phyloP scores from a whole-genome alignment of 129 eudicot species.

The Pseudognaphalium luteoalbum region DNA sequence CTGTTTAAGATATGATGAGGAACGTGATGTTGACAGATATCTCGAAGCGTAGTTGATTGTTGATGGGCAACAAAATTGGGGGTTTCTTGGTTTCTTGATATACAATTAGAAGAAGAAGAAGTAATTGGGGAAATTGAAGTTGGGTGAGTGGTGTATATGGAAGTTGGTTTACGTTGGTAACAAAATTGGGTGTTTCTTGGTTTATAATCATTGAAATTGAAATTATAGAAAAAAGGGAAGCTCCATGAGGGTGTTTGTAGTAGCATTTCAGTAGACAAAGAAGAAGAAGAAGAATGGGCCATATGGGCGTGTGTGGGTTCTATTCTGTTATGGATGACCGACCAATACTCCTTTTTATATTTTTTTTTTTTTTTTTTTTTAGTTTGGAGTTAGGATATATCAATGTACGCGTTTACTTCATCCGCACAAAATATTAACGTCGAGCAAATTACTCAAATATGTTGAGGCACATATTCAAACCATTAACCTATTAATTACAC shows the following conservation, averaged over 20 bases:
- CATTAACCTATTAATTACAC: too few species aligned
- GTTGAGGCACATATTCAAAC: too few species aligned
- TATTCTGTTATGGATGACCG: too few species aligned
- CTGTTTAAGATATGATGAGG: conserved; percentile 72
- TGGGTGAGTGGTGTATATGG: background rate
- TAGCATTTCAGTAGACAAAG: background rate
- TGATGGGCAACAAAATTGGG: background rate
- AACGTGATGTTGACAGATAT: conserved; percentile 62
- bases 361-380: too few species aligned
- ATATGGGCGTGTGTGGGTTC: background rate
- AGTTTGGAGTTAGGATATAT: too few species aligned
- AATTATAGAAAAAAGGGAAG: background rate
- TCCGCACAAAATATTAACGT: too few species aligned
- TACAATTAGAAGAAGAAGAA: background rate
- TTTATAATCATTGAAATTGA: too few species aligned
- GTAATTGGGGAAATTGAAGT: conserved; percentile 24
- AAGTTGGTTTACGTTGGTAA: background rate
- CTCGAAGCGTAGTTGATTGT: conserved; percentile 40
- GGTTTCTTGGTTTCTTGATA: conserved; percentile 24
- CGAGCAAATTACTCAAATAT: too few species aligned
- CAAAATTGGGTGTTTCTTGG: background rate
- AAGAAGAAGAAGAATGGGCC: background rate
- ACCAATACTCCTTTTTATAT: too few species aligned
- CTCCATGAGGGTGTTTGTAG: background rate
- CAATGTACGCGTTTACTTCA: too few species aligned